phyloP scores from a whole-genome alignment of 2,329 filamentous ascomycete species.

The Colletotrichum liriopes region DNA sequence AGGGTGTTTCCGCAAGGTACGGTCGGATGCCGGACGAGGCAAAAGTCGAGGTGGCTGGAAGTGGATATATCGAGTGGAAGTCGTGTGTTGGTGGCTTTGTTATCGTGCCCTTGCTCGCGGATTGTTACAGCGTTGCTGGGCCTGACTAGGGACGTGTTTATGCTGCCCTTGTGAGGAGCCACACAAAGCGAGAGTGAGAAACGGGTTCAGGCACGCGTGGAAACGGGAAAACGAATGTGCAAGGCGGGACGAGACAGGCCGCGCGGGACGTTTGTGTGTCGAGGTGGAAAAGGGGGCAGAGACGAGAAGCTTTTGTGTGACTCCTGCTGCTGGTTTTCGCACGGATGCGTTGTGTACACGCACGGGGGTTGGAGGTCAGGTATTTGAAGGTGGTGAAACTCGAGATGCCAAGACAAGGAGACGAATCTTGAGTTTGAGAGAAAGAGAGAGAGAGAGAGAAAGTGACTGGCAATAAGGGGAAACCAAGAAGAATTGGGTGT shows the following conservation, averaged over 20 bases:
- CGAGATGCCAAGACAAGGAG: conserved; percentile 38
- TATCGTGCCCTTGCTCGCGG: conserved; percentile 20
- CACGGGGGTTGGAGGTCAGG: not conserved
- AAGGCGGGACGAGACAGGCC: conserved; percentile 30
- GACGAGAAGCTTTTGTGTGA: conserved; percentile 6
- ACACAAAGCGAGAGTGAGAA: not conserved
- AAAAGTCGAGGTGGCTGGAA: conserved; percentile 40
- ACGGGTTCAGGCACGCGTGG: conserved; percentile 19
- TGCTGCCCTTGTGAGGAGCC: conserved; percentile 32
- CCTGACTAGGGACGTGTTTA: conserved; percentile 19
- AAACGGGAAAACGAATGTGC: conserved; percentile 27
- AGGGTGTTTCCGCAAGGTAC: conserved; percentile 1
- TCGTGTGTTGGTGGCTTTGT: conserved; percentile 31
- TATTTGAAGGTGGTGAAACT: conserved; percentile 25
- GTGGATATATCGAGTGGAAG: conserved; percentile 39
- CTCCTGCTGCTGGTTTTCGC: conserved; percentile 13
- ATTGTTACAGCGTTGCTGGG: conserved; percentile 10
- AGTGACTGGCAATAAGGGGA: conserved; percentile 12
- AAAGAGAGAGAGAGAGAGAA: not conserved
- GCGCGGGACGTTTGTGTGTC: conserved; percentile 1
- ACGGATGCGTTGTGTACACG: conserved; percentile 23
- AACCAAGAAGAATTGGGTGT: not conserved
- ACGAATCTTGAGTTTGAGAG: conserved; percentile 31
- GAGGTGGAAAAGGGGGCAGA: conserved; percentile 16
- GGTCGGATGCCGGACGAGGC: conserved; percentile 17